Evolutionary conservation across 2,329 filamentous ascomycete genomes (phyloP), one percentile per base, ranked within the genome.

Genomic region (Xenoacremonium recifei): DNA sequence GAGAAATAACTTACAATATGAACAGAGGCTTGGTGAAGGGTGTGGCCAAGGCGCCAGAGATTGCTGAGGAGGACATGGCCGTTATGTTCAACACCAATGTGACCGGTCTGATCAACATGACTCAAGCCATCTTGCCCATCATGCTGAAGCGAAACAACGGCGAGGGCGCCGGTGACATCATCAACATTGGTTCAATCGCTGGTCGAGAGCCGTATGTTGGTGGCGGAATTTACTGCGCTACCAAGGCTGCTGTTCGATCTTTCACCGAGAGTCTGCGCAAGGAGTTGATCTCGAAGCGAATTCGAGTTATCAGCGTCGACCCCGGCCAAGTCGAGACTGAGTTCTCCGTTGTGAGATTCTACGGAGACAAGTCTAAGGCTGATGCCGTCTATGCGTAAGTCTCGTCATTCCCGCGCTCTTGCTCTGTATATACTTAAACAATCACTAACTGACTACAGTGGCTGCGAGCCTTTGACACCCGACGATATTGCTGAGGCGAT

Each of bases 291-390:
- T 75, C 85, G 4, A 88, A 85, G 18, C 75, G 87, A 39, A 87
- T 96, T 48, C 74, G 90, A 39, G 76, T 96, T 45, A 95, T 96
- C 47, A 86, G 89, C 63, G 77, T 96, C 53, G 91, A 96, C 59
- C 90, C 90, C 0, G 90, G 90, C 17, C 89, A 95, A 68, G 90
- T 96, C 27, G 89, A 96, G 75, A 96, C 90, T n/a, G 88, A 96
- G 62, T 96, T 96, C 67, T 92, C 86, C 1, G 73, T 96, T 9
- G 87, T 96, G 25, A 77, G 90, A 47, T 96, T 92, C 66, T 82
- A 87, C 46, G 90, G 90, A 2, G 90, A 96, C 63, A 91, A 90
- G 72, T 65, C 76, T 44, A 95, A 95, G 74, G 90, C 90, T 3
- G 87, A 93, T 70, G 86, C 88, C 31, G 89, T 96, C 33, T 96